A percentile compares a stretch with the other conserved stretches of the same genome.
Evolutionary conservation across 1,284 basidiomycete species (phyloP).

Genomic region (Ceratobasidium sp.): DNA sequence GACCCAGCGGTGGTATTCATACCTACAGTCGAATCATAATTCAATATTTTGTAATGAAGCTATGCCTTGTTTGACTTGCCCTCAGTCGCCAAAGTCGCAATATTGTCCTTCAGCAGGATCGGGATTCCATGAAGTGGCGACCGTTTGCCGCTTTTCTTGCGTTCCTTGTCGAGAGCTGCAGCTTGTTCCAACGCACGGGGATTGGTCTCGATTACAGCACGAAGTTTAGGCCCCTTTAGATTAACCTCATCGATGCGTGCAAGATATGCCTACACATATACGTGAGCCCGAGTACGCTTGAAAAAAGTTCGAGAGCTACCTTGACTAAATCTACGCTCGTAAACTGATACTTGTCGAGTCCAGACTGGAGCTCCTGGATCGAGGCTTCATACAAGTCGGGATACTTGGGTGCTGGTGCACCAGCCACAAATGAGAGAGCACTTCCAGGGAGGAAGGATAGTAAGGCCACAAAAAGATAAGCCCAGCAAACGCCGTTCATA

Average conservation of each 20-base stretch:
- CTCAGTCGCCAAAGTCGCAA: slow-evolving; percentile 41
- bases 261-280: slow-evolving; percentile 44
- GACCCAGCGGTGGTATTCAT: slow-evolving; percentile 53
- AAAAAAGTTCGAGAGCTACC: slow-evolving; percentile 43
- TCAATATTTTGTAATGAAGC: no score
- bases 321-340: slow-evolving; percentile 56
- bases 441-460: background rate
- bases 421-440: background rate
- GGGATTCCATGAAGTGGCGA: slow-evolving; percentile 46
- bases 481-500: background rate
- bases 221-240: slow-evolving; percentile 40
- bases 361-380: slow-evolving; percentile 52
- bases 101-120: slow-evolving; percentile 48
- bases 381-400: slow-evolving; percentile 57
- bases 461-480: background rate
- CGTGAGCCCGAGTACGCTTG: background rate
- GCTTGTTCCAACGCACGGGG: slow-evolving; percentile 42
- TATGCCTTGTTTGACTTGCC: no score
- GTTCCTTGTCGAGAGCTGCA: slow-evolving; percentile 43
- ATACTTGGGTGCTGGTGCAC: slow-evolving; percentile 15
- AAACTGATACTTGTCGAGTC: slow-evolving; percentile 50
- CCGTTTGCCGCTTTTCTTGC: slow-evolving; percentile 34
- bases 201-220: slow-evolving; percentile 45
- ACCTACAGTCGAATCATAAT: slow-evolving; percentile 5
- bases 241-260: slow-evolving; percentile 47